phyloP scores from a whole-genome alignment of 805 yeast species.

The Myxozyma udenii region DNA sequence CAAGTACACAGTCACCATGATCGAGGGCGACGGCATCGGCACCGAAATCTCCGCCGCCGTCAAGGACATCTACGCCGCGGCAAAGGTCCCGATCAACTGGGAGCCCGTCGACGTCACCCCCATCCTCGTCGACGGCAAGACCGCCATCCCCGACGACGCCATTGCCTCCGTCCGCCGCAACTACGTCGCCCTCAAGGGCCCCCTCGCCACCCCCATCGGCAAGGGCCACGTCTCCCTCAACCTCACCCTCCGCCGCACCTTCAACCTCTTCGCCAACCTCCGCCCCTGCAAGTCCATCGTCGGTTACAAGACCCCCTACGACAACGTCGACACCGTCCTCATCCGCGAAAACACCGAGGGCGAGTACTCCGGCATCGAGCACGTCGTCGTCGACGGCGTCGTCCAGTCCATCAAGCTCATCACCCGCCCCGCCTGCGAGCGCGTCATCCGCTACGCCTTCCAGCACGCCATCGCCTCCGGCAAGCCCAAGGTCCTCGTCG shows the following conservation, averaged over 20 bases:
- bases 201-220: constrained; percentile 94
- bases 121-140: constrained; percentile 81
- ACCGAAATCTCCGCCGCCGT: constrained; percentile 92
- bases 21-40: constrained; percentile 97
- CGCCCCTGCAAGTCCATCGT: constrained; percentile 93
- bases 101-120: constrained; percentile 97
- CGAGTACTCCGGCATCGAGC: constrained; percentile 98
- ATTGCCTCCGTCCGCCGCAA: constrained; percentile 89
- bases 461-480: constrained; percentile 89
- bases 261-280: constrained; percentile 92
- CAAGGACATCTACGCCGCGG: constrained; percentile 88
- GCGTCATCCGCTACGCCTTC: constrained; percentile 94
- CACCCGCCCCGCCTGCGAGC: constrained; percentile 93
- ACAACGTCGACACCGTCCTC: constrained; percentile 86
- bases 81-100: constrained; percentile 95
- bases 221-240: constrained; percentile 98
- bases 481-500: constrained; percentile 87
- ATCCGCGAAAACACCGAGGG: constrained; percentile 99
- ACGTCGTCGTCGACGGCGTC: constrained; percentile 95
- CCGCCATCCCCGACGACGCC: constrained; percentile 84
- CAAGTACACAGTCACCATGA: constrained; percentile 87
- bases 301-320: constrained; percentile 90
- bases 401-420: constrained; percentile 97
- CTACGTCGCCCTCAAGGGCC: constrained; percentile 95
- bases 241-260: constrained; percentile 95